A percentile compares a stretch with the other conserved stretches of the same genome.
These are phyloP conservation scores for Torulaspora franciscae DNA, from an alignment of 805 yeast genomes.

Conservation along the genomic window DNA sequence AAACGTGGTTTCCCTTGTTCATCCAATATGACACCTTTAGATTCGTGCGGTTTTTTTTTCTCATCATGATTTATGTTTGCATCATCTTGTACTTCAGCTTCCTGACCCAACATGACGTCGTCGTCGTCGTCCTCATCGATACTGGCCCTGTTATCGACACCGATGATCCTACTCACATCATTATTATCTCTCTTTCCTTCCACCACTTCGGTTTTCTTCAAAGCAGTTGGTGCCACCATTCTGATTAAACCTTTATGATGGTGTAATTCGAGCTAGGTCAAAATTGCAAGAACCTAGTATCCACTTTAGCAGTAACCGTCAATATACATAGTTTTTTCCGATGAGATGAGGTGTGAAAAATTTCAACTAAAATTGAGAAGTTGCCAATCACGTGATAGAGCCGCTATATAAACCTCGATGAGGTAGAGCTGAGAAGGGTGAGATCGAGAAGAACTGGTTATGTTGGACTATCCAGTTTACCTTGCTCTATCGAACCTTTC, in stretches of 20 bases:
- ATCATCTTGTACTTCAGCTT: conserved; percentile 21
- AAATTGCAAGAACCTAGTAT: neutral
- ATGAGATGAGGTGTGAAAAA: conserved; percentile 26
- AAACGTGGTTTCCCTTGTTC: conserved; percentile 87
- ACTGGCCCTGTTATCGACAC: conserved; percentile 30
- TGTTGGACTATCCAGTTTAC: too few species aligned
- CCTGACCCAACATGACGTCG: conserved; percentile 39
- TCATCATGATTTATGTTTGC: conserved; percentile 11
- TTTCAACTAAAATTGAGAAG: neutral
- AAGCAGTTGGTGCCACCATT: conserved; percentile 49
- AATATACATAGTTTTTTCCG: conserved; percentile 10
- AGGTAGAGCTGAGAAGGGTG: too few species aligned
- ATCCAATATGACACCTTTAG: conserved; percentile 45
- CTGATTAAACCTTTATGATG: neutral
- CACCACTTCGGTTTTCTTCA: conserved; percentile 24
- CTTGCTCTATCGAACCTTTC: neutral
- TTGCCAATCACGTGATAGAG: neutral
- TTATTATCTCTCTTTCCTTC: neutral
- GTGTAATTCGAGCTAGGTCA: neutral
- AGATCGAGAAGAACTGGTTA: too few species aligned
- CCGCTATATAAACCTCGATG: too few species aligned
- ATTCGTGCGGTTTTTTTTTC: conserved; percentile 25
- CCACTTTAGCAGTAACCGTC: neutral
- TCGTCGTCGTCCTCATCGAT: conserved; percentile 37
- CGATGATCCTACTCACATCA: conserved; percentile 32